Evolutionary conservation across 139 green algal species (phyloP).

Genomic region (Tetraselmis striata): DNA sequence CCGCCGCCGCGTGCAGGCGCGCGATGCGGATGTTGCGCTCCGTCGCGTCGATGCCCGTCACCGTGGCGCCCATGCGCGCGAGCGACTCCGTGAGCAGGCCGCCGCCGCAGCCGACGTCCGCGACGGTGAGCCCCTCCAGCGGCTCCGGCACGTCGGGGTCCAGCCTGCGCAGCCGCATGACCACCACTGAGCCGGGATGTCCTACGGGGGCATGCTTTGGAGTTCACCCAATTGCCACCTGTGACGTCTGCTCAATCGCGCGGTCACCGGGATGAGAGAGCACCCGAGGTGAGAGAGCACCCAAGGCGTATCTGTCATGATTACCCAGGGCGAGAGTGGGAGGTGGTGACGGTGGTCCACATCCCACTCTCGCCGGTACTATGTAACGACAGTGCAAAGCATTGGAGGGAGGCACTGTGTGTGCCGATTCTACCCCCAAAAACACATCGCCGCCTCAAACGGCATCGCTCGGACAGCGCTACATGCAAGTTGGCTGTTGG

Average conservation of each 20-base stretch:
- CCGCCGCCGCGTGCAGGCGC: slow-evolving; percentile 30
- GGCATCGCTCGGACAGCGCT: too few relatives aligned
- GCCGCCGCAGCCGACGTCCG: slow-evolving; percentile 88
- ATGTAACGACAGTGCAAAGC: neutral
- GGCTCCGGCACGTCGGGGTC: slow-evolving; percentile 6
- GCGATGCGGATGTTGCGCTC: slow-evolving; percentile 43
- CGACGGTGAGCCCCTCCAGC: slow-evolving; percentile 36
- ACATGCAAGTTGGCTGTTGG: too few relatives aligned
- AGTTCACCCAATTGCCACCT: too few relatives aligned
- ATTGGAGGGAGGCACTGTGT: neutral
- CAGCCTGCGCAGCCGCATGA: slow-evolving; percentile 7
- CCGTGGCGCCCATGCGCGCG: slow-evolving; percentile 20
- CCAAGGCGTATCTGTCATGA: too few relatives aligned
- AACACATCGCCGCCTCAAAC: too few relatives aligned
- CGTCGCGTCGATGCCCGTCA: slow-evolving; percentile 56
- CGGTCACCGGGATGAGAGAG: neutral
- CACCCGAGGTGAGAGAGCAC: too few relatives aligned
- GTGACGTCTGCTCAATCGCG: slow-evolving; percentile 1
- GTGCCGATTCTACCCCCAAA: too few relatives aligned
- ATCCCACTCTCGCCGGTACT: too few relatives aligned
- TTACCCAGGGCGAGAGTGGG: too few relatives aligned
- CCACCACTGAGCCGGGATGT: too few relatives aligned
- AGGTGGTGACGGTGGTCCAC: too few relatives aligned
- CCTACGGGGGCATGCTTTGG: too few relatives aligned
- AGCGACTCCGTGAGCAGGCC: slow-evolving; percentile 67